Conservation (phyloP, 768 basidiomycete species). For the Mycena leptocephala region DNA sequence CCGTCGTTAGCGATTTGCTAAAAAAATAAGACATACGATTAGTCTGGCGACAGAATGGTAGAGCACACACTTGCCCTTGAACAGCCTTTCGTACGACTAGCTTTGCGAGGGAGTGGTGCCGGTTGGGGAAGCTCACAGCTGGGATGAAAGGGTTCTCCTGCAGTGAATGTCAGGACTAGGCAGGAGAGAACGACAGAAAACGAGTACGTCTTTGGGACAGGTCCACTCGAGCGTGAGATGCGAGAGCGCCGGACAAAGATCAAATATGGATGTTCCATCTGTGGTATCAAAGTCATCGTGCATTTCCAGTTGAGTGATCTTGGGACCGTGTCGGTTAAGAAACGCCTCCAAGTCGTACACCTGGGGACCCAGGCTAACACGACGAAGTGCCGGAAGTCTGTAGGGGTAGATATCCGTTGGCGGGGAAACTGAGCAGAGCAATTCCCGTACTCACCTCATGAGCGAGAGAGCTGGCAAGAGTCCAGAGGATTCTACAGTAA, state of each 20-base stretch:
- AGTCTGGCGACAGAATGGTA: background rate
- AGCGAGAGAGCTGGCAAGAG: background rate
- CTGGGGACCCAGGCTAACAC: background rate
- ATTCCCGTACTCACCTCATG: background rate
- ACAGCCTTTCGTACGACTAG: background rate
- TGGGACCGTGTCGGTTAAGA: background rate
- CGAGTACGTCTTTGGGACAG: background rate
- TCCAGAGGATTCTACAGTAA: background rate
- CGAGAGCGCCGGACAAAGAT: background rate
- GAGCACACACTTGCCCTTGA: background rate
- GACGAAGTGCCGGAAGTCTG: background rate
- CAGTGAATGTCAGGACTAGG: background rate
- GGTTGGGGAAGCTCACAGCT: background rate
- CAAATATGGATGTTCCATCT: background rate
- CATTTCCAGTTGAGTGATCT: background rate
- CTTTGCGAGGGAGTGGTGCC: background rate
- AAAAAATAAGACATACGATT: background rate
- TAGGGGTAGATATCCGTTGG: background rate
- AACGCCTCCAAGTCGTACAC: background rate
- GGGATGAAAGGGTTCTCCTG: background rate
- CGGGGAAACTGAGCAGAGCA: background rate
- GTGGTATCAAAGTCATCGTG: background rate
- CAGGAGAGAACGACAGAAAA: background rate
- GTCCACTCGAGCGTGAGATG: too few relatives aligned
- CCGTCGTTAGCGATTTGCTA: background rate